Evolutionary conservation across 2,329 filamentous ascomycete species (phyloP), one percentile per base, ranked within the genome.

Genomic region (Triangularia verruculosa): DNA sequence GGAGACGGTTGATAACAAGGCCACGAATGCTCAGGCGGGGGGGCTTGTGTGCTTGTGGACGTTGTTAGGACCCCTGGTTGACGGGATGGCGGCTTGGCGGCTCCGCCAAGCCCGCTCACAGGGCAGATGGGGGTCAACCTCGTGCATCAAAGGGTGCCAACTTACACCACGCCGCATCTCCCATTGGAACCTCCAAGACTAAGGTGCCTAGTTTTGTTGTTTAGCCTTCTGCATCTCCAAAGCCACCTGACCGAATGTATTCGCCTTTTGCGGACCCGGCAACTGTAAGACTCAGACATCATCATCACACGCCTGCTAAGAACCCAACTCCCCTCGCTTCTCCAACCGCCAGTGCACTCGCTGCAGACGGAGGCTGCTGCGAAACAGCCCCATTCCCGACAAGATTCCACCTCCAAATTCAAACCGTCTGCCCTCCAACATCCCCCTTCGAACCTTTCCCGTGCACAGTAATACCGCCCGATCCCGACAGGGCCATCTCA

Each of bases 341-440:
- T 60, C 39, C 30, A 52, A 61, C 47, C 51, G 53, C 65, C 60
- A 27, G 53, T 53, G 59, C 62, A 68, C 58, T 59, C 56, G 74
- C 72, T 78, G 82, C 82, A 79, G 84, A 82, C 77, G 79, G 85
- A 88, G 84, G 89, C 88, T 91, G 88, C 87, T 88, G 85, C 83
- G 78, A 78, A 79, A 84, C 90, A 93, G 91, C 90, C 89, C 87
- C 83, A 83, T 78, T 76, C 79, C 83, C 82, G 85, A 83, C 92
- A 97, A 87, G 79, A 97, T 97, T 97, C 86, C 91, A 87, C 83
- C 87, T 75, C 80, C 84, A 84, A 83, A 79, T 70, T 82, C 78
- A 72, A 84, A 83, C 78, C 88, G 88, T 80, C 87, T 91, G 70
- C 85, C 86, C 76, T 91, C 91, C 79, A 92, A 91, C 80, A 97